Conservation (phyloP, 2,329 filamentous ascomycete genomes). For the Tolypocladium tropicale region DNA sequence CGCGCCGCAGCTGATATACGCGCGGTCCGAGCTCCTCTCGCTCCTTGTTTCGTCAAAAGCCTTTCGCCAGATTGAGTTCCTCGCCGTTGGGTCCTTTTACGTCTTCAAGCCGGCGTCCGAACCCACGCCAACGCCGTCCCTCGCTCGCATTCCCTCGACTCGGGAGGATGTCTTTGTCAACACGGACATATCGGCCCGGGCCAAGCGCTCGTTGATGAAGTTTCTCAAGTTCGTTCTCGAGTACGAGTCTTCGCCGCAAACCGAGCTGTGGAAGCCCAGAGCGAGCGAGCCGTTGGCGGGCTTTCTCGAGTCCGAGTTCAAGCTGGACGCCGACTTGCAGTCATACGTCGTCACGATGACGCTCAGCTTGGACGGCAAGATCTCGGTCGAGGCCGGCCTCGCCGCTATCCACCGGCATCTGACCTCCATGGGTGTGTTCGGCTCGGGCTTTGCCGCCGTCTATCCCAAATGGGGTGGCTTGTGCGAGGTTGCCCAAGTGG, state of each 20-base stretch:
- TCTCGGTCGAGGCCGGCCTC: slow-evolving; percentile 56
- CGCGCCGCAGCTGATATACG: slow-evolving; percentile 78
- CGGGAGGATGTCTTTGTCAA: slow-evolving; percentile 87
- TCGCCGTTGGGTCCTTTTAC: slow-evolving; percentile 89
- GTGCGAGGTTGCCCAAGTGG: slow-evolving; percentile 83
- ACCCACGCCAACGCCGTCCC: slow-evolving; percentile 17
- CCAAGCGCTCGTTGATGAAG: slow-evolving; percentile 85
- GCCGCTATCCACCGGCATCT: slow-evolving; percentile 69
- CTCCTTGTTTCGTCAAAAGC: slow-evolving; percentile 82
- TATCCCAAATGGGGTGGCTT: slow-evolving; percentile 89
- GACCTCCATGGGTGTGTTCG: slow-evolving; percentile 77
- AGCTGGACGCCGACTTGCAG: slow-evolving; percentile 58
- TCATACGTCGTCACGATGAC: slow-evolving; percentile 57
- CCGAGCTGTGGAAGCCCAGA: slow-evolving; percentile 46
- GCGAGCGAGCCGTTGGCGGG: slow-evolving; percentile 43
- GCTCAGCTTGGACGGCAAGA: slow-evolving; percentile 55
- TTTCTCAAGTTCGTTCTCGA: slow-evolving; percentile 81
- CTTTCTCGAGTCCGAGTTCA: slow-evolving; percentile 54
- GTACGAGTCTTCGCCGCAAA: slow-evolving; percentile 48
- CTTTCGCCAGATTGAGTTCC: slow-evolving; percentile 84
- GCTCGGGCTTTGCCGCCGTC: slow-evolving; percentile 79
- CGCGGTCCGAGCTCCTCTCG: slow-evolving; percentile 66
- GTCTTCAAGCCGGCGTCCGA: slow-evolving; percentile 43
- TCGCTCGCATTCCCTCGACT: slow-evolving; percentile 73
- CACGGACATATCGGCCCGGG: slow-evolving; percentile 61